Conservation (phyloP, 2,329 filamentous ascomycete genomes). For the Cytospora chrysosperma region DNA sequence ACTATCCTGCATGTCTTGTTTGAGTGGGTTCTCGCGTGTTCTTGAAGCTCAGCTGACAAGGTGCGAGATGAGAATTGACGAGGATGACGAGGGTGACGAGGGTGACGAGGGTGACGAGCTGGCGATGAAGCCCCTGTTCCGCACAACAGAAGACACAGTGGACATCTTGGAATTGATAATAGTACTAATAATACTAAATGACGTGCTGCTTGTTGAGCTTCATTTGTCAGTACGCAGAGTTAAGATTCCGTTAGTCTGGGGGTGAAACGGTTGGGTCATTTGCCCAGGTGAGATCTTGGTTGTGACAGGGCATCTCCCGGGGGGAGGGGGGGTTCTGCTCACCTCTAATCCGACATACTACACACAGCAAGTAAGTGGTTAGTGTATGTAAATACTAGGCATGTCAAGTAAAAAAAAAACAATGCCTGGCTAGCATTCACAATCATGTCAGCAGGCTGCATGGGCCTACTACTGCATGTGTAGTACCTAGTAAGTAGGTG, state of each 20-base stretch:
- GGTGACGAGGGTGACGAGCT: slow-evolving; percentile 1
- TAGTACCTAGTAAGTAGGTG: background rate
- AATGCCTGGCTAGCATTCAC: background rate
- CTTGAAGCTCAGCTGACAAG: background rate
- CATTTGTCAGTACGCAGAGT: background rate
- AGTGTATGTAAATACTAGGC: no score
- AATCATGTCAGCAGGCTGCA: no score
- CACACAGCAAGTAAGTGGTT: no score
- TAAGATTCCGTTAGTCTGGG: background rate
- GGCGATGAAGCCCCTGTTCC: background rate
- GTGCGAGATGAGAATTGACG: background rate
- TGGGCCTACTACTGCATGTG: background rate
- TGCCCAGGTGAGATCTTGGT: background rate
- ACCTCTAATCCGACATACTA: no score
- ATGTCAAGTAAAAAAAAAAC: no score
- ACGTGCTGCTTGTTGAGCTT: background rate
- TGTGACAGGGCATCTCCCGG: background rate
- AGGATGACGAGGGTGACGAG: background rate
- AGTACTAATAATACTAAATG: background rate
- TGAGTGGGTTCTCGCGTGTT: slow-evolving; percentile 6
- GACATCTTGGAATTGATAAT: background rate
- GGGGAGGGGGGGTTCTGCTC: no score
- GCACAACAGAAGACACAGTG: background rate
- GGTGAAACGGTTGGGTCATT: background rate
- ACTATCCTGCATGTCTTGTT: background rate